Evolutionary conservation across 2,329 filamentous ascomycete genomes (phyloP).

Genomic region (Botrytis cinerea): DNA sequence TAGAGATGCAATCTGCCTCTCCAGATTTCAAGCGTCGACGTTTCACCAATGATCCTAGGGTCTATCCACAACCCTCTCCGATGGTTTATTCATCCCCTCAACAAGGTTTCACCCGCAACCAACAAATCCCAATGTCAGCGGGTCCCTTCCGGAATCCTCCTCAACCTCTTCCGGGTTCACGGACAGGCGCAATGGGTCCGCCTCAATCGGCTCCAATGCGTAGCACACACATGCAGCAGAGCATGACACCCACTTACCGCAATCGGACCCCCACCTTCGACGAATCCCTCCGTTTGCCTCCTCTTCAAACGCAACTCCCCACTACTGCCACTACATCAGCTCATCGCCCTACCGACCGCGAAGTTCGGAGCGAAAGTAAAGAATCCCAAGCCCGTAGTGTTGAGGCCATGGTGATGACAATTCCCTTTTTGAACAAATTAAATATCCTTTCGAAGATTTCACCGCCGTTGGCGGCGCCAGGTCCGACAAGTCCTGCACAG

Average conservation of each 20-base stretch:
- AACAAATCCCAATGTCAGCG: conserved; percentile 39
- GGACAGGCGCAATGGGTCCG: conserved; percentile 39
- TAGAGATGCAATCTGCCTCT: conserved; percentile 48
- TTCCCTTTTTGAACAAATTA: conserved; percentile 75
- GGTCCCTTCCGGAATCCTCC: conserved; percentile 40
- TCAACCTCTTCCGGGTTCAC: conserved; percentile 42
- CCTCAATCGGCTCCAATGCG: conserved; percentile 35
- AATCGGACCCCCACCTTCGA: conserved; percentile 36
- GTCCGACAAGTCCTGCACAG: conserved; percentile 41
- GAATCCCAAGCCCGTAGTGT: conserved; percentile 50
- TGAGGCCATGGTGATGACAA: conserved; percentile 73
- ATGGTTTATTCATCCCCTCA: conserved; percentile 39
- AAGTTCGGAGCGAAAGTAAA: conserved; percentile 39
- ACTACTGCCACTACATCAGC: conserved; percentile 38
- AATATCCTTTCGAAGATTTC: conserved; percentile 74
- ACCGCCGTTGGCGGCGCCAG: conserved; percentile 57
- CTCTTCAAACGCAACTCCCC: conserved; percentile 42
- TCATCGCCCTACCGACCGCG: conserved; percentile 40
- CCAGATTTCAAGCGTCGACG: conserved; percentile 65
- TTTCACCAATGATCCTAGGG: conserved; percentile 50
- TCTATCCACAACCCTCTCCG: conserved; percentile 45
- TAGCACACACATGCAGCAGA: conserved; percentile 29
- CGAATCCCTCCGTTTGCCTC: conserved; percentile 42
- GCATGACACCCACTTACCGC: conserved; percentile 31
- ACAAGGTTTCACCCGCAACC: conserved; percentile 31